phyloP scores from a whole-genome alignment of 495 filamentous ascomycete species.

The Podospora pseudoanserina region DNA sequence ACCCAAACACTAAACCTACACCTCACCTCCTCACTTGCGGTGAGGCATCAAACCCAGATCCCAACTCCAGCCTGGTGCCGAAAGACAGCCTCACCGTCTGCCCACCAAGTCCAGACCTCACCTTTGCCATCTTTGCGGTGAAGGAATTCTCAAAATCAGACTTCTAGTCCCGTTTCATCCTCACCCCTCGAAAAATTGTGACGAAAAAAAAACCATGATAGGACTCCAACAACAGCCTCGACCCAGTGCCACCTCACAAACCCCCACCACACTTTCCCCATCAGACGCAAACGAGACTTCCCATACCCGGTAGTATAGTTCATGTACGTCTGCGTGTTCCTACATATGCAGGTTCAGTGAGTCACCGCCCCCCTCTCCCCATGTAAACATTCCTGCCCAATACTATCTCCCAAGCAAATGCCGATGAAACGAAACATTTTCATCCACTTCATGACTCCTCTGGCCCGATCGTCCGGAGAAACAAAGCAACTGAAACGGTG shows the following conservation, averaged over 20 bases:
- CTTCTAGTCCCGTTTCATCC: neutral
- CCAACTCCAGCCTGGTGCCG: too few species aligned
- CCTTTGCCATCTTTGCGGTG: neutral
- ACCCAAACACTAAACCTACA: too few species aligned
- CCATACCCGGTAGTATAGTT: neutral
- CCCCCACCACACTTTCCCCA: neutral
- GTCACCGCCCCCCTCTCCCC: neutral
- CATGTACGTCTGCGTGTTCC: neutral
- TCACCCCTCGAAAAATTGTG: neutral
- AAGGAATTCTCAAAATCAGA: neutral
- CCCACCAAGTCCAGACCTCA: neutral
- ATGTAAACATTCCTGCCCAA: neutral
- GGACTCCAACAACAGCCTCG: neutral
- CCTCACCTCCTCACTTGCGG: too few species aligned
- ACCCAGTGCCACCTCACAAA: neutral
- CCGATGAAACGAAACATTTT: neutral
- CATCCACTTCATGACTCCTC: neutral
- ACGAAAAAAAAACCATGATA: neutral
- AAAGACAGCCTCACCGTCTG: too few species aligned
- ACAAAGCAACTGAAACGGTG: neutral
- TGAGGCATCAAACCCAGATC: too few species aligned
- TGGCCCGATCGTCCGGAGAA: neutral
- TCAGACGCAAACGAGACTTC: neutral
- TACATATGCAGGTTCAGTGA: neutral
- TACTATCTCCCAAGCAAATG: neutral